These are phyloP conservation scores for Alternaria panax DNA, from an alignment of 2,329 filamentous ascomycete genomes.

Conservation along the genomic window DNA sequence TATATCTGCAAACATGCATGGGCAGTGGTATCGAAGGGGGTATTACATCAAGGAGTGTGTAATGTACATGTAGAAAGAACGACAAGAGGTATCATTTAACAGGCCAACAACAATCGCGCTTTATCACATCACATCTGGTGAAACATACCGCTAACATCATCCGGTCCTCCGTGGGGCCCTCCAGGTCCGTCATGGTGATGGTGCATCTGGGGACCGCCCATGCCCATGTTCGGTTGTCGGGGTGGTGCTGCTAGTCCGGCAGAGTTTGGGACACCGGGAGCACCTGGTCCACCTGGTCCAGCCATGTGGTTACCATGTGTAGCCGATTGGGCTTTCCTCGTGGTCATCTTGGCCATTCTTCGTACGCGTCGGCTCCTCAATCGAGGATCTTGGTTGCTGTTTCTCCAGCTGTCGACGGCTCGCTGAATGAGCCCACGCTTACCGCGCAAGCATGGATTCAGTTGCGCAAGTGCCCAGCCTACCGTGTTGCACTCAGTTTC, in stretches of 20 bases:
- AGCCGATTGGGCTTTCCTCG: constrained; percentile 73
- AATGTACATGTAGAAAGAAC: constrained; percentile 54
- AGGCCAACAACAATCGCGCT: constrained; percentile 49
- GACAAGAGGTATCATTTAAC: constrained; percentile 53
- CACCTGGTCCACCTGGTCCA: constrained; percentile 66
- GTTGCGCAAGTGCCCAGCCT: constrained; percentile 96
- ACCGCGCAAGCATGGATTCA: constrained; percentile 88
- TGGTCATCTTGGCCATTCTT: constrained; percentile 95
- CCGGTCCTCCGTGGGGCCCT: constrained; percentile 70
- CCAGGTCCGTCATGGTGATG: constrained; percentile 79
- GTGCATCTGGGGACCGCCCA: constrained; percentile 69
- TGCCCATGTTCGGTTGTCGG: constrained; percentile 72
- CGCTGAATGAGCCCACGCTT: constrained; percentile 96
- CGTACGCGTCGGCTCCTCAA: constrained; percentile 90
- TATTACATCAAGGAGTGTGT: constrained; percentile 54
- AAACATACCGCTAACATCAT: constrained; percentile 97
- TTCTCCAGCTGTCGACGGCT: constrained; percentile 97
- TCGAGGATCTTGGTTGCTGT: constrained; percentile 96
- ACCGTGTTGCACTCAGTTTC: constrained; percentile 99
- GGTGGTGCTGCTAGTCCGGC: constrained; percentile 66
- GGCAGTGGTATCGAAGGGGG: constrained; percentile 49
- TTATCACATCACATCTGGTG: constrained; percentile 76
- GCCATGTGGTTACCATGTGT: constrained; percentile 70
- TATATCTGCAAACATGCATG: constrained; percentile 42
- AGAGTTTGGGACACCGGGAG: constrained; percentile 69